phyloP scores from a whole-genome alignment of 257 asterid species.

The Nicotiana tomentosiformis region DNA sequence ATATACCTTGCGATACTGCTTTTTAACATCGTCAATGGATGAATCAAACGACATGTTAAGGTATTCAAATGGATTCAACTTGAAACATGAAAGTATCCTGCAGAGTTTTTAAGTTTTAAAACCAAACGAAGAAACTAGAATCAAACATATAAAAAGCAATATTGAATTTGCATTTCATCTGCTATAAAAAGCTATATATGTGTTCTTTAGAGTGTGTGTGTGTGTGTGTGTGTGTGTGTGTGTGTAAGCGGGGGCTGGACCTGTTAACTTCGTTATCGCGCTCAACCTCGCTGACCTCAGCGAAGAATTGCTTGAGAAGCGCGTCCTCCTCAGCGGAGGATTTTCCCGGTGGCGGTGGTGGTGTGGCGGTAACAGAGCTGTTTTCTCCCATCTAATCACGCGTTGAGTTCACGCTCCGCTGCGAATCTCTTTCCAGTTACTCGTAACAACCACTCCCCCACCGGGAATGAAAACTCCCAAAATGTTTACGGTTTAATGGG shows the following conservation, averaged over 20 bases:
- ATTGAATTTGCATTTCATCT: background rate
- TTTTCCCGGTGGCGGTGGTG: conserved; percentile 2
- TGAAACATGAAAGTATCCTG: conserved; percentile 99
- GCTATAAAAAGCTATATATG: background rate
- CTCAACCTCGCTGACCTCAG: conserved; percentile 98
- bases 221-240: background rate
- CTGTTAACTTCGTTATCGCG: conserved; percentile 93
- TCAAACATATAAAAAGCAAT: background rate
- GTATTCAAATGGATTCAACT: conserved; percentile 86
- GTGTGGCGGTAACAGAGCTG: conserved; percentile 32
- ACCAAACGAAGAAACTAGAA: background rate
- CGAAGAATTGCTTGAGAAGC: conserved; percentile 77
- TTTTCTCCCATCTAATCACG: conserved; percentile 54
- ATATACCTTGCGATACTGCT: conserved; percentile 88
- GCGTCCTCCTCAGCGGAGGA: conserved; percentile 53
- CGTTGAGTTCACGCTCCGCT: conserved; percentile 1
- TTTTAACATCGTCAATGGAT: conserved; percentile 66
- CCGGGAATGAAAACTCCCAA: background rate
- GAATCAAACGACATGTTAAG: conserved; percentile 85
- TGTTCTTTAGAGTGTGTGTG: background rate
- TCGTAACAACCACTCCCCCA: background rate
- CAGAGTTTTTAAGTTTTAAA: conserved; percentile 15
- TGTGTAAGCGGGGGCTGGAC: conserved; percentile 17
- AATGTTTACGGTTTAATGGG: background rate
- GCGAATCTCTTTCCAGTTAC: background rate